A percentile compares a stretch with the other conserved stretches of the same genome.
Conservation (phyloP, 2,329 filamentous ascomycete species). For the Tolypocladium paradoxum region DNA sequence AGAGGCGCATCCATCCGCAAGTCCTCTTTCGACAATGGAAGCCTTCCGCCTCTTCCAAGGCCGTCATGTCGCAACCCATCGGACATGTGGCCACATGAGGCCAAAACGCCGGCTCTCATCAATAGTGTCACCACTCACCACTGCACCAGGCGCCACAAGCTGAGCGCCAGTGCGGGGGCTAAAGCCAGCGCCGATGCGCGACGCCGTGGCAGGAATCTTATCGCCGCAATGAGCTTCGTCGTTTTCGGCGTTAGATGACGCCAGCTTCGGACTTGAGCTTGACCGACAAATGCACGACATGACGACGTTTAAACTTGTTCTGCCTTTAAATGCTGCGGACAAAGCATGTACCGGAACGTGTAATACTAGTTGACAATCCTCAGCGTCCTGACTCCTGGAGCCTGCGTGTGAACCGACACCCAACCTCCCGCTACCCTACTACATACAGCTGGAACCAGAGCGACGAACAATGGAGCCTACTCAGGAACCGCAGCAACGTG, state of each 20-base stretch:
- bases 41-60: neutral
- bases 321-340: too few relatives aligned
- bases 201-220: neutral
- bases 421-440: too few relatives aligned
- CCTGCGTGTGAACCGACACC: too few relatives aligned
- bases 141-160: neutral
- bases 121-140: too few relatives aligned
- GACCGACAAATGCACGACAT: too few relatives aligned
- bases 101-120: neutral
- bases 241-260: neutral
- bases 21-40: neutral
- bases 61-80: too few relatives aligned
- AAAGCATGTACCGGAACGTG: too few relatives aligned
- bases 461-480: neutral
- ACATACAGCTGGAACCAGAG: neutral
- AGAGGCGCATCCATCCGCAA: too few relatives aligned
- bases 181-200: neutral
- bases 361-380: too few relatives aligned
- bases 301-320: too few relatives aligned
- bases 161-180: neutral
- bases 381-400: too few relatives aligned
- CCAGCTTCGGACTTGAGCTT: neutral
- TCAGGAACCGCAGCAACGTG: neutral
- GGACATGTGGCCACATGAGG: too few relatives aligned
- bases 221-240: neutral